These are phyloP conservation scores for Corinectria fuckeliana DNA, from an alignment of 2,329 filamentous ascomycete genomes.

Conservation along the genomic window DNA sequence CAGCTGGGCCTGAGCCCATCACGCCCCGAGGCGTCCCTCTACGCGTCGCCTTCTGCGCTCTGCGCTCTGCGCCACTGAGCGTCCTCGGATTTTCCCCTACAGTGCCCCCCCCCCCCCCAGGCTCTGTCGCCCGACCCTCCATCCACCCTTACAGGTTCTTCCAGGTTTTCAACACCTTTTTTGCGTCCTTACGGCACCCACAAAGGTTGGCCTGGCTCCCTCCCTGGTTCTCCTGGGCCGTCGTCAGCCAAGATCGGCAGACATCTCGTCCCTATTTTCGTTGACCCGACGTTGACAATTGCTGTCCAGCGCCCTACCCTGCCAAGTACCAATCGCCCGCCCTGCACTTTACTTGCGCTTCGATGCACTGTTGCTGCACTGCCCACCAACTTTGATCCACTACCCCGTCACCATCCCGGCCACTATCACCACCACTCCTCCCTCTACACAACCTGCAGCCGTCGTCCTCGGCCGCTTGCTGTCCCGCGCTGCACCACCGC, in stretches of 20 bases:
- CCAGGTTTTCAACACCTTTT: background rate
- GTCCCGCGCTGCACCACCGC: conserved; percentile 9
- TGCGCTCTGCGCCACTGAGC: conserved; percentile 28
- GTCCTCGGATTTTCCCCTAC: conserved; percentile 13
- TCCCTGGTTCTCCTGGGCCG: background rate
- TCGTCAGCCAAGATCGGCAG: background rate
- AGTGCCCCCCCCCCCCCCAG: conserved; percentile 10
- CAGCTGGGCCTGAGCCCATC: conserved; percentile 32
- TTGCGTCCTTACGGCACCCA: conserved; percentile 10
- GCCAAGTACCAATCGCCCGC: background rate
- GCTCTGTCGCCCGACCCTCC: background rate
- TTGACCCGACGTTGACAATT: conserved; percentile 1
- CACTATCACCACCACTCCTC: conserved; percentile 1
- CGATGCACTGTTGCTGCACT: conserved; percentile 5
- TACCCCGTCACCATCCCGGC: conserved; percentile 16
- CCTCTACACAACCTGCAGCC: background rate
- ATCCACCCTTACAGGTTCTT: background rate
- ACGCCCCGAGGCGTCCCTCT: conserved; percentile 32
- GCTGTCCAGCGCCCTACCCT: conserved; percentile 9
- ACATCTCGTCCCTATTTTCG: too few species aligned
- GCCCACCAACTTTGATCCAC: conserved; percentile 14
- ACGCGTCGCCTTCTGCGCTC: background rate
- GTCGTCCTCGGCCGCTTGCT: background rate
- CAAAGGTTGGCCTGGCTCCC: conserved; percentile 20
- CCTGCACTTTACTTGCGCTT: background rate